These are phyloP conservation scores for Raphanus raphanistrum DNA, from an alignment of 345 rosid species.

Conservation along the genomic window DNA sequence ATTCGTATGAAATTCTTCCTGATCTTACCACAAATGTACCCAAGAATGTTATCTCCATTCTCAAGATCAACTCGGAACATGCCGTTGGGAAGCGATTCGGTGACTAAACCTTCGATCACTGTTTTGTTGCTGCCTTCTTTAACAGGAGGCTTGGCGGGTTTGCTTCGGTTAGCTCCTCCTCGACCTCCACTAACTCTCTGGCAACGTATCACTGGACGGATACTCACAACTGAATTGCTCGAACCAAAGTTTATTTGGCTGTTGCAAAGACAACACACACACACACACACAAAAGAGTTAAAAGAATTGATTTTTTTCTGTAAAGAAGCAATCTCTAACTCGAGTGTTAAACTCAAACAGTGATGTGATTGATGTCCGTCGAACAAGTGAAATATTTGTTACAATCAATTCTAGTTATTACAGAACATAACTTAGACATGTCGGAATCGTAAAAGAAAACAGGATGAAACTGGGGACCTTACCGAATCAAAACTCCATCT, in stretches of 20 bases:
- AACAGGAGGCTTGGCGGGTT: conserved; percentile 32
- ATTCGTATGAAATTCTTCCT: conserved; percentile 81
- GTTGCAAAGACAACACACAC: background rate
- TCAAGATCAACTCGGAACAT: conserved; percentile 71
- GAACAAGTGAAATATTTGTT: background rate
- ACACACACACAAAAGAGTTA: background rate
- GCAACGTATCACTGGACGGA: conserved; percentile 36
- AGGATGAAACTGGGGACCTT: background rate
- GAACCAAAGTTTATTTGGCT: conserved; percentile 31
- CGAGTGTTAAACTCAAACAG: background rate
- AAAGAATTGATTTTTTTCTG: background rate
- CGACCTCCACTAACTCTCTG: conserved; percentile 39
- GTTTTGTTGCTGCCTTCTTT: conserved; percentile 47
- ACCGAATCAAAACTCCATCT: conserved; percentile 25
- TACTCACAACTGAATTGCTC: conserved; percentile 18
- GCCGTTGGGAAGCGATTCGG: conserved; percentile 51
- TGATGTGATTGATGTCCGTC: background rate
- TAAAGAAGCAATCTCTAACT: background rate
- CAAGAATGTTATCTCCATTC: conserved; percentile 60
- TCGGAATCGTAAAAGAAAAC: background rate
- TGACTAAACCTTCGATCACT: conserved; percentile 46
- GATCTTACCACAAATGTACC: conserved; percentile 90
- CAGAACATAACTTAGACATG: background rate
- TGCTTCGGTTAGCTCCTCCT: conserved; percentile 38
- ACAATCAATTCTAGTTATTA: background rate